Conservation (phyloP, 1,139 yeast species). For the Casaregolazyma suthepensis region DNA sequence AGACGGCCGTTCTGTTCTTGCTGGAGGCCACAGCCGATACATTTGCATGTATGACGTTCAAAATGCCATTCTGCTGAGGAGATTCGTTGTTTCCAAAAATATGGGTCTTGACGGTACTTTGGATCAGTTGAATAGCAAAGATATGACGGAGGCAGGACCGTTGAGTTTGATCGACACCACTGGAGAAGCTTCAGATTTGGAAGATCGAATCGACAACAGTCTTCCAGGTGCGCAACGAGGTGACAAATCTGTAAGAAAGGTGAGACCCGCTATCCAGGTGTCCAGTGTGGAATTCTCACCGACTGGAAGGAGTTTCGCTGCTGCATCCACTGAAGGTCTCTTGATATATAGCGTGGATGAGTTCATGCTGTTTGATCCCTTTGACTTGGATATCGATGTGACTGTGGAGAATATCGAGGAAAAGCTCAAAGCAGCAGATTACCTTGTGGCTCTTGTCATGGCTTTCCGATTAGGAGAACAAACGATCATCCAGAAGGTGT, state of each 20-base stretch:
- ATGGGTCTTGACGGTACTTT: conserved; percentile 90
- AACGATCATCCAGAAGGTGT: conserved; percentile 64
- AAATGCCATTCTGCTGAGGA: conserved; percentile 75
- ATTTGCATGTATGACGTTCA: conserved; percentile 86
- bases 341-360: conserved; percentile 76
- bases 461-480: conserved; percentile 86
- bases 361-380: conserved; percentile 79
- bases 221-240: conserved; percentile 90
- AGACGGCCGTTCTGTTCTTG: conserved; percentile 81
- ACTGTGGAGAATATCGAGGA: conserved; percentile 74
- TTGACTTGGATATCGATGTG: conserved; percentile 86
- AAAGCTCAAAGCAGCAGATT: conserved; percentile 61
- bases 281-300: conserved; percentile 80
- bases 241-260: conserved; percentile 72
- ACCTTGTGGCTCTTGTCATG: conserved; percentile 80
- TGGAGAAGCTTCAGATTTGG: conserved; percentile 82
- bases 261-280: conserved; percentile 76
- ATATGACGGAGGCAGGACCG: conserved; percentile 85
- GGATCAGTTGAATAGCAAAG: conserved; percentile 68
- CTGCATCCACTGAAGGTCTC: conserved; percentile 93
- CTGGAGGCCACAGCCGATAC: conserved; percentile 90
- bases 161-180: conserved; percentile 73
- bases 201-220: conserved; percentile 67
- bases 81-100: conserved; percentile 80
- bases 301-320: conserved; percentile 85